Evolutionary conservation across 768 basidiomycete genomes (phyloP), one percentile per base, ranked within the genome.

Genomic region (Tylopilus intermedius): DNA sequence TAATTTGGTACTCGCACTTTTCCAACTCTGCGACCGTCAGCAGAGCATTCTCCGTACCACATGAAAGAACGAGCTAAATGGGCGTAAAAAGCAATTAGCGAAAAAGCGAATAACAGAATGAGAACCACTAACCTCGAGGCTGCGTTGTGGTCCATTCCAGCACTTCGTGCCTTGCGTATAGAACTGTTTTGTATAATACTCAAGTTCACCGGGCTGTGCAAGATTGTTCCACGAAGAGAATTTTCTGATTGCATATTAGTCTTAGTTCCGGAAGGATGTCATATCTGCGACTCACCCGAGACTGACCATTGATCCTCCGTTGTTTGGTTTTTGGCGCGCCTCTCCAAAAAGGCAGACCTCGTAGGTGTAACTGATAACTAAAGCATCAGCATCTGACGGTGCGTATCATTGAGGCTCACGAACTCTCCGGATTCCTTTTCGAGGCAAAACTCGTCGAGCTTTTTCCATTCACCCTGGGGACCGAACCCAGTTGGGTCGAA

Each of bases 101-200:
- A 49, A n/a, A 21, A 6, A 41, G 45, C 14, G 18, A 33, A 41
- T 14, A 10, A 29, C 49, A 5, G 43, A 7, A 35, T 29, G 32
- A 22, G 14, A 48, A 45, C 15, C 70, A 79, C 46, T 67, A 7
- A 90, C 92, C 65, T 82, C 77, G 30, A 92, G 87, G 55, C 81
- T 92, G 29, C 95, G 82, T 57, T 89, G 80, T 4, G 96, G 96
- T 1, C 96, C 95, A 62, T 96, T 96, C 95, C 94, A 96, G 74
- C 95, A 98, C 63, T 85, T 83, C 5, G 92, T 78, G 38, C 95
- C 96, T 48, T 79, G 75, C 35, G 83, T 82, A 73, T 98, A 99
- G 13, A 80, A 69, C 62, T 95, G 93, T 61, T 81, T 85, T 43
- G 78, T 71, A 68, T 97, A 96, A 70, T 85, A 96, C 32, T 80